These are phyloP conservation scores for Fusarium citri DNA, from an alignment of 2,329 filamentous ascomycete genomes.

Conservation along the genomic window DNA sequence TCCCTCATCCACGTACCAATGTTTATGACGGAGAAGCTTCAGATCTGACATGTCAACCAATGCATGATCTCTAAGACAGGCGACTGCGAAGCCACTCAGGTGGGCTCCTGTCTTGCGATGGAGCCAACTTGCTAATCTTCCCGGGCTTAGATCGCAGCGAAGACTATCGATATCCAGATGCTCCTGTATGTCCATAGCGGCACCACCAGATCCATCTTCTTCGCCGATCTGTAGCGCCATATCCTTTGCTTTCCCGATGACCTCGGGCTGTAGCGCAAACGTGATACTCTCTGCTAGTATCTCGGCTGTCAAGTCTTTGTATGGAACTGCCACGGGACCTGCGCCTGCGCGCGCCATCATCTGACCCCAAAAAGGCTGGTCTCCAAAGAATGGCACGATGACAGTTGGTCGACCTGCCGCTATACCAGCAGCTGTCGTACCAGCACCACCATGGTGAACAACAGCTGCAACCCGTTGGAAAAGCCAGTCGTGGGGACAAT, in stretches of 20 bases:
- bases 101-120: slow-evolving; percentile 65
- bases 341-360: slow-evolving; percentile 72
- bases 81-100: slow-evolving; percentile 71
- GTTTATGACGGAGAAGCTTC: slow-evolving; percentile 59
- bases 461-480: slow-evolving; percentile 69
- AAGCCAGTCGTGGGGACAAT: slow-evolving; percentile 75
- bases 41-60: slow-evolving; percentile 67
- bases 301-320: slow-evolving; percentile 67
- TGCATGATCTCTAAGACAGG: slow-evolving; percentile 66
- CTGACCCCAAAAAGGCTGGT: slow-evolving; percentile 73
- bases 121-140: slow-evolving; percentile 70
- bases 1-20: slow-evolving; percentile 74
- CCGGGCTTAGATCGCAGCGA: slow-evolving; percentile 69
- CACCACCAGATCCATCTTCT: slow-evolving; percentile 66
- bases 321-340: slow-evolving; percentile 67
- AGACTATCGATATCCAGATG: slow-evolving; percentile 65
- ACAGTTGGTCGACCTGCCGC: slow-evolving; percentile 70
- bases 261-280: slow-evolving; percentile 63
- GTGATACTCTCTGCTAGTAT: slow-evolving; percentile 65
- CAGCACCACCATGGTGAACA: slow-evolving; percentile 73
- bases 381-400: slow-evolving; percentile 75
- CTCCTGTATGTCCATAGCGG: slow-evolving; percentile 65
- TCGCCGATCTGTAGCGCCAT: slow-evolving; percentile 64
- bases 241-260: slow-evolving; percentile 51
- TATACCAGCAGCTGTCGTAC: slow-evolving; percentile 72